These are phyloP conservation scores for Saccharum hybrid DNA, from an alignment of 202 grass and related monocot species.

Conservation along the genomic window DNA sequence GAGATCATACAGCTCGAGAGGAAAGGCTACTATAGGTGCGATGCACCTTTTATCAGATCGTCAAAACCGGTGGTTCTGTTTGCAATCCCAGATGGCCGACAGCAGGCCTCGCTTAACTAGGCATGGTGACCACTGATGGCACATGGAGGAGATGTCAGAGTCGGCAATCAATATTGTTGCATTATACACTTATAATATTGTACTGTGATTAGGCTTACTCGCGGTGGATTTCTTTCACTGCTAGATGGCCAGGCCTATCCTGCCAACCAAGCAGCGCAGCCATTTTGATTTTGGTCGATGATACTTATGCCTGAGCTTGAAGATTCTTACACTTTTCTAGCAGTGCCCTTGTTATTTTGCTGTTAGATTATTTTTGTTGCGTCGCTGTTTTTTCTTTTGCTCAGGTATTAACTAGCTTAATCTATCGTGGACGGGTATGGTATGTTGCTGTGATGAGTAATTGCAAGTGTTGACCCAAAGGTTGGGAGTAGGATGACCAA, in stretches of 20 bases:
- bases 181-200: neutral
- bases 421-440: too few relatives aligned
- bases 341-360: neutral
- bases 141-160: neutral
- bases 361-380: neutral
- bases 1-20: slow-evolving; percentile 83
- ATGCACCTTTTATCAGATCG: slow-evolving; percentile 64
- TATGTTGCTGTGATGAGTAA: neutral
- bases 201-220: neutral
- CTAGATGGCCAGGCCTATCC: neutral
- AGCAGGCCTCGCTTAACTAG: slow-evolving; percentile 61
- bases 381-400: neutral
- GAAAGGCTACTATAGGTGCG: slow-evolving; percentile 80
- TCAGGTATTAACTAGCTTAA: too few relatives aligned
- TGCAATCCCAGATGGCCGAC: slow-evolving; percentile 71
- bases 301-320: neutral
- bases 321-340: neutral
- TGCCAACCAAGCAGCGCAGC: neutral
- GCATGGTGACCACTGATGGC: neutral
- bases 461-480: neutral
- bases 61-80: slow-evolving; percentile 74
- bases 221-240: neutral
- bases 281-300: slow-evolving; percentile 1
- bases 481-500: neutral
- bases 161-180: neutral